These are phyloP conservation scores for Saitoella complicata DNA, from an alignment of 805 yeast species.

Conservation along the genomic window DNA sequence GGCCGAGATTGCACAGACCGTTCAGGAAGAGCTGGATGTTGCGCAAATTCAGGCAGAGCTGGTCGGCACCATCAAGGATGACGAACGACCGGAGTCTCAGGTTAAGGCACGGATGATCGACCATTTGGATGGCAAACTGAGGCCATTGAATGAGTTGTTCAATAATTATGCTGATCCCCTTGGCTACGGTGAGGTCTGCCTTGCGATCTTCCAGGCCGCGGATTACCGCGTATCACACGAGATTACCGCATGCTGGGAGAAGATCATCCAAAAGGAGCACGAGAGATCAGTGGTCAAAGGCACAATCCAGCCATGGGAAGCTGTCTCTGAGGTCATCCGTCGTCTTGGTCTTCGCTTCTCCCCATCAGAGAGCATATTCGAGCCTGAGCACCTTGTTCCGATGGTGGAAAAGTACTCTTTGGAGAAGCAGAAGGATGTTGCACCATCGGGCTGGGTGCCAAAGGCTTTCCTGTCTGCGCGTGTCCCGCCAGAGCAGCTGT, in stretches of 20 bases:
- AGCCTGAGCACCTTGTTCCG: slow-evolving; percentile 54
- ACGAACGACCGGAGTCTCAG: slow-evolving; percentile 14
- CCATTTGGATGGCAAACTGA: slow-evolving; percentile 45
- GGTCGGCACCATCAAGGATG: slow-evolving; percentile 23
- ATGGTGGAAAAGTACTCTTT: slow-evolving; percentile 42
- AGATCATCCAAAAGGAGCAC: slow-evolving; percentile 25
- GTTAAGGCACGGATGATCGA: slow-evolving; percentile 36
- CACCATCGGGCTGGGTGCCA: slow-evolving; percentile 26
- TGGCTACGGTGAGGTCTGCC: slow-evolving; percentile 70
- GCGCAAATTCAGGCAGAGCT: slow-evolving; percentile 71
- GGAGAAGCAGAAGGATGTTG: slow-evolving; percentile 24
- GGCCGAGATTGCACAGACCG: slow-evolving; percentile 48
- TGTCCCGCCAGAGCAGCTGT: slow-evolving; percentile 16
- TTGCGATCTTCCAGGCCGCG: slow-evolving; percentile 62
- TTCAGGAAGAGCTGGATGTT: slow-evolving; percentile 70
- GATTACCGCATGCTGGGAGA: background rate
- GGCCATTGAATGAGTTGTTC: slow-evolving; percentile 61
- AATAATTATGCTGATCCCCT: slow-evolving; percentile 78
- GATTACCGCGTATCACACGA: slow-evolving; percentile 33
- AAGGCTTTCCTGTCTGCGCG: slow-evolving; percentile 24
- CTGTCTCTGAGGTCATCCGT: slow-evolving; percentile 23
- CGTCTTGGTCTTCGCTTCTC: slow-evolving; percentile 48
- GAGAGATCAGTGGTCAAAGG: slow-evolving; percentile 41
- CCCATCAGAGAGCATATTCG: slow-evolving; percentile 64
- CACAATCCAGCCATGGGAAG: slow-evolving; percentile 21